These are phyloP conservation scores for Leccinum truebloodii DNA, from an alignment of 768 basidiomycete species.

Conservation along the genomic window DNA sequence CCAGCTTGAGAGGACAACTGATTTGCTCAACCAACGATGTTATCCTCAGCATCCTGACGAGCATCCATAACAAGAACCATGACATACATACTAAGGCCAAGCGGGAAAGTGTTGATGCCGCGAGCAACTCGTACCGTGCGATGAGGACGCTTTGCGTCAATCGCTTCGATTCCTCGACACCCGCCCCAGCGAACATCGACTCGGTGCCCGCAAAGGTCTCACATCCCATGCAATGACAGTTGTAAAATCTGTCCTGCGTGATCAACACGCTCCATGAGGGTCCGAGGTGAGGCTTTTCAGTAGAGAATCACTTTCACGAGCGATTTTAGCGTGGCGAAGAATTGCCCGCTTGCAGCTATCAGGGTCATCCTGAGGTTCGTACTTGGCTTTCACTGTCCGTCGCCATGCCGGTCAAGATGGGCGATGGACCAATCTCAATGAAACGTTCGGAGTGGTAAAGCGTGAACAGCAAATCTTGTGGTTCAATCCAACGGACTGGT, in stretches of 20 bases:
- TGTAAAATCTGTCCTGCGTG: slow-evolving; percentile 71
- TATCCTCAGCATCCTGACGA: too few species aligned
- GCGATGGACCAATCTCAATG: slow-evolving; percentile 95
- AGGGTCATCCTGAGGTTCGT: too few species aligned
- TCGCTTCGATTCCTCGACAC: slow-evolving; percentile 25
- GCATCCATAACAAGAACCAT: too few species aligned
- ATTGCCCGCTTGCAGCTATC: too few species aligned
- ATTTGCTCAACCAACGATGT: too few species aligned
- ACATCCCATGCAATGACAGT: slow-evolving; percentile 64
- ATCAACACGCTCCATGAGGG: slow-evolving; percentile 42
- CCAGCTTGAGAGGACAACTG: too few species aligned
- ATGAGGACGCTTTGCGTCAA: slow-evolving; percentile 52
- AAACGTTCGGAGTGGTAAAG: slow-evolving; percentile 87
- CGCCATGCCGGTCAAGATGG: slow-evolving; percentile 95
- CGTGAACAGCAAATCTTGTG: slow-evolving; percentile 91
- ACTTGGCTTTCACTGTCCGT: slow-evolving; percentile 54
- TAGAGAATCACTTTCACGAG: too few species aligned
- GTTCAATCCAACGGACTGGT: slow-evolving; percentile 99
- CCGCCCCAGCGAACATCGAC: slow-evolving; percentile 32
- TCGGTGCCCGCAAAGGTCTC: slow-evolving; percentile 46
- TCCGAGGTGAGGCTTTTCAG: too few species aligned
- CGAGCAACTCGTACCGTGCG: slow-evolving; percentile 37
- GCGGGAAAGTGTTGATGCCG: too few species aligned
- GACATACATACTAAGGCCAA: too few species aligned
- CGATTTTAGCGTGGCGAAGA: too few species aligned